Percentiles rank a stretch among this genome's conserved stretches.
phyloP scores from a whole-genome alignment of 345 rosid species.

The Moricandia moricandioides region DNA sequence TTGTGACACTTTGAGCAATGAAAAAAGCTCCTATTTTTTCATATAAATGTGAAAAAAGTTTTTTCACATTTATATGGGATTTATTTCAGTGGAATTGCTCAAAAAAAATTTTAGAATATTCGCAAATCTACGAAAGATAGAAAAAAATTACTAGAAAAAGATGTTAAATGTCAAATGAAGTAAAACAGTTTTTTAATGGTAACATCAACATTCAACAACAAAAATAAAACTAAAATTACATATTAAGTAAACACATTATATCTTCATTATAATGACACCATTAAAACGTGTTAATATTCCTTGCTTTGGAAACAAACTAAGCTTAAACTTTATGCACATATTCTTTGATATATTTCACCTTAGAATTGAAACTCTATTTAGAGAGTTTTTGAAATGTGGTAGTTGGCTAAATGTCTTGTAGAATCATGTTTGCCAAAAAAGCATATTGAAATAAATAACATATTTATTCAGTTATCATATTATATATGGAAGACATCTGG shows the following conservation, averaged over 20 bases:
- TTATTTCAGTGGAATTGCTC: background rate
- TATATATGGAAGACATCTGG: no score
- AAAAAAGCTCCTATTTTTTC: no score
- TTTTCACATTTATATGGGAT: background rate
- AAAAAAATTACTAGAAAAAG: background rate
- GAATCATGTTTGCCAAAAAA: background rate
- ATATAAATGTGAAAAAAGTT: no score
- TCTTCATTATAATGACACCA: no score
- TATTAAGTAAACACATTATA: no score
- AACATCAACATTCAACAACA: background rate
- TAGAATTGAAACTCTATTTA: background rate
- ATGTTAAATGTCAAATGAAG: background rate
- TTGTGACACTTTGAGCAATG: no score
- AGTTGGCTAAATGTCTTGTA: background rate
- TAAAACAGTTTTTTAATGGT: no score
- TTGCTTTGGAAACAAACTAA: slow-evolving; percentile 37
- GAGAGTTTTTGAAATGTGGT: background rate
- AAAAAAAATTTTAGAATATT: background rate
- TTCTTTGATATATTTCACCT: background rate
- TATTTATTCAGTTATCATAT: no score
- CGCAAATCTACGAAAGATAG: background rate
- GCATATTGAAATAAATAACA: background rate
- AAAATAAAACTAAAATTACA: no score
- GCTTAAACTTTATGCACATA: slow-evolving; percentile 7
- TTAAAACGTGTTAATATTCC: slow-evolving; percentile 12